These are phyloP conservation scores for Phytophthora citricola DNA, from an alignment of 352 stramenopile species.

Conservation along the genomic window DNA sequence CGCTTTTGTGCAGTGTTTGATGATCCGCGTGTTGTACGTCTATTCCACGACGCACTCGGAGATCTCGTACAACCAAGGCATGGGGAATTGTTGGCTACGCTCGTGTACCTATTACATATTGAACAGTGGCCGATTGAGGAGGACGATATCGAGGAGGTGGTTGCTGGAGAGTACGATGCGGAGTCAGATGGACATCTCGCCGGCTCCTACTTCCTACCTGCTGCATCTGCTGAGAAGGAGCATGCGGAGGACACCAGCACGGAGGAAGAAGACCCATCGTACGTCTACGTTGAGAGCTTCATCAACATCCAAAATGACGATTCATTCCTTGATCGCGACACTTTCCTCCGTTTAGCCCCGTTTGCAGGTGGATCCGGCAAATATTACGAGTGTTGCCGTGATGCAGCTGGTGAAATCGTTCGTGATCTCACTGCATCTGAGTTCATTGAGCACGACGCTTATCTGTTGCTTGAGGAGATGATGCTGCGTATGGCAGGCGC, in stretches of 20 bases:
- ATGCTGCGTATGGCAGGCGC: constrained; percentile 81
- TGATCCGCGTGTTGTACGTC: constrained; percentile 75
- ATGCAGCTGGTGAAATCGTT: constrained; percentile 61
- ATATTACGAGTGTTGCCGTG: constrained; percentile 72
- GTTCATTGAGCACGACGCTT: constrained; percentile 76
- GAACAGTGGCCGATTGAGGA: constrained; percentile 60
- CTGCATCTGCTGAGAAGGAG: constrained; percentile 23
- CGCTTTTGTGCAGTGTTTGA: constrained; percentile 49
- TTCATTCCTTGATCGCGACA: constrained; percentile 48
- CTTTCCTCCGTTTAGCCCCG: constrained; percentile 50
- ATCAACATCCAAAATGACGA: constrained; percentile 58
- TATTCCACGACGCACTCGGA: constrained; percentile 71
- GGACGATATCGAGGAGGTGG: constrained; percentile 24
- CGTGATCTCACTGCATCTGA: constrained; percentile 48
- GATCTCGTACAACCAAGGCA: constrained; percentile 84
- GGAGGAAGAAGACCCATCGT: constrained; percentile 66
- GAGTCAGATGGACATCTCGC: constrained; percentile 13
- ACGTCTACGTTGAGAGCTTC: constrained; percentile 79
- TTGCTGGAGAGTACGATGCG: constrained; percentile 18
- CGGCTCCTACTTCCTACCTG: constrained; percentile 29
- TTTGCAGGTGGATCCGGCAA: constrained; percentile 51
- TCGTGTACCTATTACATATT: constrained; percentile 75
- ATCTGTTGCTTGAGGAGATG: constrained; percentile 66
- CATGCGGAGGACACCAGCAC: constrained; percentile 19
- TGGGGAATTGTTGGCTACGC: constrained; percentile 76